Percentiles rank a stretch among this genome's conserved stretches.
Evolutionary conservation across 352 stramenopile genomes (phyloP).

Genomic region (Aphanomyces euteiches): DNA sequence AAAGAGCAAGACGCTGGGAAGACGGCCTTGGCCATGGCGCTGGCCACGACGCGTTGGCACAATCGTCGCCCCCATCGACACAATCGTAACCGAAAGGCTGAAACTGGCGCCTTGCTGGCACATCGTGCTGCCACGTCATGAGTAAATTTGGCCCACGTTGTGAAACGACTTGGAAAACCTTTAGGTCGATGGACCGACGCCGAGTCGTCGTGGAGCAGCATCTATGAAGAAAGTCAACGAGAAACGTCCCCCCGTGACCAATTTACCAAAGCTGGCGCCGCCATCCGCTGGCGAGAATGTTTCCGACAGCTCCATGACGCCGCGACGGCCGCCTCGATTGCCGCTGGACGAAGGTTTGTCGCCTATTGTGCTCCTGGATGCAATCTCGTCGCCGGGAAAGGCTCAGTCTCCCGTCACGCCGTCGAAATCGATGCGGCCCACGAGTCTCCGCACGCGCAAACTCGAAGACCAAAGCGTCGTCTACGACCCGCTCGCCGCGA

Average conservation of each 20-base stretch:
- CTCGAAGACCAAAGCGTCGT: slow-evolving; percentile 15
- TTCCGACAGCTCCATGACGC: background rate
- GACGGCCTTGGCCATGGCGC: background rate
- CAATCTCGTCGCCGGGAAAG: background rate
- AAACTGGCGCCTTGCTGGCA: background rate
- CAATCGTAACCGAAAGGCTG: background rate
- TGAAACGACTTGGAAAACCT: background rate
- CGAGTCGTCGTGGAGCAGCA: slow-evolving; percentile 6
- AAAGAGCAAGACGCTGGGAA: slow-evolving; percentile 9
- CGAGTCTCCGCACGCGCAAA: slow-evolving; percentile 25
- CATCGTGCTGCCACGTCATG: background rate
- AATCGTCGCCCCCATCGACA: background rate
- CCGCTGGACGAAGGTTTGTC: background rate
- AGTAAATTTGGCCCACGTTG: background rate
- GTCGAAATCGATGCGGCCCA: background rate
- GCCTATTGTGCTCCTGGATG: background rate
- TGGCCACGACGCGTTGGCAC: no score
- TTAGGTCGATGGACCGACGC: background rate
- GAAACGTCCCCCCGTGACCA: slow-evolving; percentile 17
- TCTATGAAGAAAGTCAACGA: slow-evolving; percentile 30
- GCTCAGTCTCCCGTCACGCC: background rate
- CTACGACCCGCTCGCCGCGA: background rate
- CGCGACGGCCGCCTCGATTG: background rate
- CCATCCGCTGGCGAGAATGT: background rate
- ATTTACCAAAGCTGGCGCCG: slow-evolving; percentile 24